These are phyloP conservation scores for Lepiota brunneoincarnata DNA, from an alignment of 768 basidiomycete species.

Conservation along the genomic window DNA sequence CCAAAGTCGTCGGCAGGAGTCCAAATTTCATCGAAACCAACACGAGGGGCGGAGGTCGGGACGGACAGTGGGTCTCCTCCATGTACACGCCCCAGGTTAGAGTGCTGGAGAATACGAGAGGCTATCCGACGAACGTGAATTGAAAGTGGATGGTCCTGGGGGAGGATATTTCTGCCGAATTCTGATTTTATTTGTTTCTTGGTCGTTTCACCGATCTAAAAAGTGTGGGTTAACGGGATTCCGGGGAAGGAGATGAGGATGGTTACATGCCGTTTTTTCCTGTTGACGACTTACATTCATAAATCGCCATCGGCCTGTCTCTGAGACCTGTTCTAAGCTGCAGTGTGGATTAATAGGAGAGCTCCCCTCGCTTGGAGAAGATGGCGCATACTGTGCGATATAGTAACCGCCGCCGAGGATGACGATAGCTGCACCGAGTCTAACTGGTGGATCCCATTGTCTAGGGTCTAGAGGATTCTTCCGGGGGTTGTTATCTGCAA, in stretches of 20 bases:
- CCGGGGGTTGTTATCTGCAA: neutral
- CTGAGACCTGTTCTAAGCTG: slow-evolving; percentile 81
- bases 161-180: slow-evolving; percentile 54
- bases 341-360: neutral
- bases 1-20: slow-evolving; percentile 29
- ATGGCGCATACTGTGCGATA: slow-evolving; percentile 29
- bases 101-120: slow-evolving; percentile 62
- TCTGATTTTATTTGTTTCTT: slow-evolving; percentile 47
- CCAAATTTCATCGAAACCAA: slow-evolving; percentile 28
- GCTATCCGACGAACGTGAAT: slow-evolving; percentile 70
- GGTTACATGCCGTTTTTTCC: slow-evolving; percentile 57
- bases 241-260: neutral
- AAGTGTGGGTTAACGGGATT: neutral
- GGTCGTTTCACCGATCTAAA: slow-evolving; percentile 39
- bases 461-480: neutral
- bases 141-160: slow-evolving; percentile 62
- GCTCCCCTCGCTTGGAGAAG: neutral
- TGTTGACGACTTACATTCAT: slow-evolving; percentile 67
- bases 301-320: slow-evolving; percentile 87
- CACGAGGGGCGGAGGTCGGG: slow-evolving; percentile 18
- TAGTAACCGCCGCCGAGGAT: slow-evolving; percentile 26
- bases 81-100: slow-evolving; percentile 64
- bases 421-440: slow-evolving; percentile 4
- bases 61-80: slow-evolving; percentile 23
- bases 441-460: slow-evolving; percentile 4